Evolutionary conservation across 2,329 filamentous ascomycete species (phyloP).

Genomic region (Epichloe baconii): DNA sequence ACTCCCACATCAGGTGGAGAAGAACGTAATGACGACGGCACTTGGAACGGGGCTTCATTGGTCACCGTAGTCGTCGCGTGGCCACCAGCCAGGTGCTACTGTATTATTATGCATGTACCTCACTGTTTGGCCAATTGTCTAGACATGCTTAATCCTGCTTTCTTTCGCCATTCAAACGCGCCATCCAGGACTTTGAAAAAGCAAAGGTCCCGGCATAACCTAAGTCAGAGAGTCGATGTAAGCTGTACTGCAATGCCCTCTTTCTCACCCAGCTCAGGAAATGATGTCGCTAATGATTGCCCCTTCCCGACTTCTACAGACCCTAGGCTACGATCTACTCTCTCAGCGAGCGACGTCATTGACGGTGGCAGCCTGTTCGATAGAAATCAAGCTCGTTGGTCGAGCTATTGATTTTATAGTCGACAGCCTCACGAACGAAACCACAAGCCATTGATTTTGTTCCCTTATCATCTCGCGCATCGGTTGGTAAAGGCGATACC

Average conservation of each 20-base stretch:
- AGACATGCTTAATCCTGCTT: too few species aligned
- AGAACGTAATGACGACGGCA: too few species aligned
- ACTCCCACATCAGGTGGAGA: too few species aligned
- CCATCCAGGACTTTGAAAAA: background rate
- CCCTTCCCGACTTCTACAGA: background rate
- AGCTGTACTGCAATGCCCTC: background rate
- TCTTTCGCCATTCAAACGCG: too few species aligned
- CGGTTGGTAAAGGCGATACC: background rate
- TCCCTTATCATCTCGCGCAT: background rate
- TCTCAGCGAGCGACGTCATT: background rate
- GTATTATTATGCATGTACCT: too few species aligned
- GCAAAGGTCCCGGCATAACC: background rate
- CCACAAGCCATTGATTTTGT: background rate
- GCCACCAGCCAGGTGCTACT: too few species aligned
- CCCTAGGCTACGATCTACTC: background rate
- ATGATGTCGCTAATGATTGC: background rate
- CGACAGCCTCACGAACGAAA: background rate
- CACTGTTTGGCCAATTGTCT: too few species aligned
- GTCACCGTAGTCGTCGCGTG: too few species aligned
- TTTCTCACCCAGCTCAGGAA: background rate
- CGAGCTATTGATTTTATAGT: background rate
- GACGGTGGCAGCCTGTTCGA: background rate
- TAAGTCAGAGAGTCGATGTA: too few species aligned
- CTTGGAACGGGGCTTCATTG: too few species aligned
- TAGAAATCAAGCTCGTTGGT: background rate